Base-by-base conservation (phyloP, 306 rosid genomes). In the Cucurbita maxima region DNA sequence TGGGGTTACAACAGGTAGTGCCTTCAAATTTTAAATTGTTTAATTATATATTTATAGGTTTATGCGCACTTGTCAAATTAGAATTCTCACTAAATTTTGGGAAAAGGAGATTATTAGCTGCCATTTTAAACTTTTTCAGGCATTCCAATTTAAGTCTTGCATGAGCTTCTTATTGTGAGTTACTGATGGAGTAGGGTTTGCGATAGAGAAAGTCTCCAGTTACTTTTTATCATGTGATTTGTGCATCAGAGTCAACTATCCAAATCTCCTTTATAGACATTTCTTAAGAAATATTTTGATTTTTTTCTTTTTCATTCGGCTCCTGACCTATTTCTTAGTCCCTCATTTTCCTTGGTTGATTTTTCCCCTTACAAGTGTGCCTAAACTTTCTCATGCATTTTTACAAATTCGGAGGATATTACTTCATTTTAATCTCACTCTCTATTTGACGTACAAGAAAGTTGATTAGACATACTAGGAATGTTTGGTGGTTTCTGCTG, bases 1-100 rank as follows among this genome's bases (percentile, higher is more conserved):
- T 83, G 84, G 75, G 84, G 75, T 73, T 71, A 79, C 71, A 78
- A 74, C 81, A 88, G 92, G 98, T 88, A 74, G 70, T 67, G 72
- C 16, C 41, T 71, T 51, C 38, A 38, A 52, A 36, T 73, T 56
- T 36, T 36, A 36, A 51, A 51, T 15, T 52, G 38, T 71, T 15
- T 51, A 30, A 66, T 67, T 71, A 8, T 71, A 30, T 44, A 20
- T 22, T 0, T 8, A 15, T 13, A 50, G 0, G 1, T 22, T 2
- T 12, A 47, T 5, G 5, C 54, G 14, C 43, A 61, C 14, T 6
- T n/a, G 6, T 14, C 5, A 59, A 59, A 59, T 59, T 7, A 36
- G 38, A 25, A 56, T 22, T 30, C 43, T 19, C 43, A 20, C 13
- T 5, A 59, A 59, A 6, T 30, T 30, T 11, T 5, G 50, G 40